Evolutionary conservation across 768 basidiomycete genomes (phyloP).

Genomic region (Mycena albidolilacea): DNA sequence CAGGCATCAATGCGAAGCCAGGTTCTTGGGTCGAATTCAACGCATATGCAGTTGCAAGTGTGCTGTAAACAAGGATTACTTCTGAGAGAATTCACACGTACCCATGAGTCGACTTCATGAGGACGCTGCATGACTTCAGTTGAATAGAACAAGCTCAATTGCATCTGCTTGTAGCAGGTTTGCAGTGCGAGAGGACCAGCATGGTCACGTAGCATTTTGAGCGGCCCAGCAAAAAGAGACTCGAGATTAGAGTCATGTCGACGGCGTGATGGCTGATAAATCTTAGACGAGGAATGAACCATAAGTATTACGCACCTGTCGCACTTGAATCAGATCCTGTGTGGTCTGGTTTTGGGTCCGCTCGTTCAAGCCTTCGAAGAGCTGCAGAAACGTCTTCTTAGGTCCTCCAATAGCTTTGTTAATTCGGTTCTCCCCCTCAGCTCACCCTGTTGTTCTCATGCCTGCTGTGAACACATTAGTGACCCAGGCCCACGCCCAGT

Average conservation of each 20-base stretch:
- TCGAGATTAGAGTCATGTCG: slow-evolving; percentile 1
- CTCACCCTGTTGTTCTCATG: no score
- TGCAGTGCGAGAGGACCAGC: slow-evolving; percentile 5
- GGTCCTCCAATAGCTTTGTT: no score
- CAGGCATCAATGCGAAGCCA: not conserved
- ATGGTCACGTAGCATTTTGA: slow-evolving; percentile 4
- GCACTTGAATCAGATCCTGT: not conserved
- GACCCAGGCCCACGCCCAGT: no score
- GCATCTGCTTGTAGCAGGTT: no score
- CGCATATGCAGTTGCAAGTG: not conserved
- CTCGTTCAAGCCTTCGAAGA: slow-evolving; percentile 9
- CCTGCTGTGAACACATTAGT: no score
- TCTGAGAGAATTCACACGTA: not conserved
- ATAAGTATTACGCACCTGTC: not conserved
- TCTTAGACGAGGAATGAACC: not conserved
- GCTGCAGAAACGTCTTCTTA: not conserved
- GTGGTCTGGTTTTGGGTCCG: not conserved
- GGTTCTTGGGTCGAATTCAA: not conserved
- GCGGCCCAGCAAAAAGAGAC: not conserved
- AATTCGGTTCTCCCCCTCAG: no score
- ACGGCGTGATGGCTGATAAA: slow-evolving; percentile 2
- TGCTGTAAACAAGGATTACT: slow-evolving; percentile 1
- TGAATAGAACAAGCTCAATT: no score
- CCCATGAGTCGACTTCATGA: not conserved
- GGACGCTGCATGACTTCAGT: no score